A percentile compares a stretch with the other conserved stretches of the same genome.
phyloP scores from a whole-genome alignment of 2,329 filamentous ascomycete genomes.

The Microsporum ferrugineum region DNA sequence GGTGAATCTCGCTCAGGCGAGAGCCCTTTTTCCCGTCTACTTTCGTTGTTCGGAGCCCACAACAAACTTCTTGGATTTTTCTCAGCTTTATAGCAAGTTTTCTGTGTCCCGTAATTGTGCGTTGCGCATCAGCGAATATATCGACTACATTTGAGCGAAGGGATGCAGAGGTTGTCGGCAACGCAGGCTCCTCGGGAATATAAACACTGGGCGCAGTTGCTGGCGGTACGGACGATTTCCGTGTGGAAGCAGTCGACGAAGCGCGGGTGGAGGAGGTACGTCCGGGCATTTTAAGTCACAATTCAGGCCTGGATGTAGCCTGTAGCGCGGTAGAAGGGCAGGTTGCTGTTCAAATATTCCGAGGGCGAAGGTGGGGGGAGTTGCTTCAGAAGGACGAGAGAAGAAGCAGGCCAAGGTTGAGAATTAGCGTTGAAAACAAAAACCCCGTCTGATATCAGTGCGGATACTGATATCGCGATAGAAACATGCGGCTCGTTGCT shows the following conservation, averaged over 20 bases:
- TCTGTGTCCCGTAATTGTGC: slow-evolving; percentile 76
- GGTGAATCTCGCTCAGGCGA: slow-evolving; percentile 22
- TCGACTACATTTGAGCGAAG: slow-evolving; percentile 63
- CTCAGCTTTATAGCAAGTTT: slow-evolving; percentile 79
- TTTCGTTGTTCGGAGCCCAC: slow-evolving; percentile 41
- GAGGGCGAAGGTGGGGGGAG: neutral
- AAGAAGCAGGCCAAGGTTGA: neutral
- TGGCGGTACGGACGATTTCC: slow-evolving; percentile 49
- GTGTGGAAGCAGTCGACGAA: slow-evolving; percentile 26
- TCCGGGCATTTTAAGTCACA: slow-evolving; percentile 26
- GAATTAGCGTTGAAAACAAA: neutral
- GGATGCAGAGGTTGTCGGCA: slow-evolving; percentile 35
- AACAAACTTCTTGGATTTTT: slow-evolving; percentile 81
- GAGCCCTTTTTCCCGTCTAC: slow-evolving; percentile 23
- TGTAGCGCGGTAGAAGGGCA: neutral
- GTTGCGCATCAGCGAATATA: slow-evolving; percentile 72
- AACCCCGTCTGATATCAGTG: neutral
- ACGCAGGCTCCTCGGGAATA: slow-evolving; percentile 53
- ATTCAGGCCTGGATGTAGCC: neutral
- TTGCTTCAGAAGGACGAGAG: neutral
- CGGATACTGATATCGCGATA: neutral
- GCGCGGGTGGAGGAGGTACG: slow-evolving; percentile 25
- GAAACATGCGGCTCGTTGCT: neutral
- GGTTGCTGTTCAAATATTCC: neutral
- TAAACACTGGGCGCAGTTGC: slow-evolving; percentile 49